Base-by-base conservation (phyloP, 148 eudicot species). In the Rhododendron kiyosumense region DNA sequence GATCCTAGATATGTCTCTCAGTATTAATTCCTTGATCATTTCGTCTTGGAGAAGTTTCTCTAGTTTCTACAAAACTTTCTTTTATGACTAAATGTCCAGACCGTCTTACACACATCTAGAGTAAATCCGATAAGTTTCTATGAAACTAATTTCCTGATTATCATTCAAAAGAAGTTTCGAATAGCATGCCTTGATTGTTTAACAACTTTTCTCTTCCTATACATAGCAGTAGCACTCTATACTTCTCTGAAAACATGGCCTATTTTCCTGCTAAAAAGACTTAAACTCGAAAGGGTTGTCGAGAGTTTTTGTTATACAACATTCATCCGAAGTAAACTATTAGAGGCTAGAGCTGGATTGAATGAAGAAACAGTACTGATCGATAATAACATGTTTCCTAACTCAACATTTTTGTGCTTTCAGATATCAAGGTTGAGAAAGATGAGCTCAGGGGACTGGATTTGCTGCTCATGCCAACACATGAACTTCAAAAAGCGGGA, bases 371-470 rank as follows among this genome's bases (percentile, higher is more conserved):
- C 3, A 57, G 63, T 18, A 2, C 5, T 0, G 7, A 45, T 10
- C 0, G 12, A 9, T 9, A 2, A 54, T 17, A 54, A 54, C 3
- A 28, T 28, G 34, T 26, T 26, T 30, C 49, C 36, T 10, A 10
- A 48, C 45, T 41, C 45, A 0, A 41, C 45, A 41, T 41, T 41
- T 41, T 69, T 26, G 14, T 28, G 0, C 34, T 12, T 59, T 59
- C 65, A 22, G 65, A 48, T 65, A 78, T 63, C 1, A 7, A 48
- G 54, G 7, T 65, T 36, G 59, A 69, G 13, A 88, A 84, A 87
- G 11, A 96, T 91, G 94, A 94, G 89, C 88, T 89, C 91, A 83
- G 96, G 98, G 85, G 98, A 96, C 76, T 96, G 98, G 98, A 93
- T 94, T 91, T 96, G 98, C 75, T 84, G 90, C 81, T 91, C 93